Base-by-base conservation (phyloP, 305 asterid species). In the Fraxinus floribunda region DNA sequence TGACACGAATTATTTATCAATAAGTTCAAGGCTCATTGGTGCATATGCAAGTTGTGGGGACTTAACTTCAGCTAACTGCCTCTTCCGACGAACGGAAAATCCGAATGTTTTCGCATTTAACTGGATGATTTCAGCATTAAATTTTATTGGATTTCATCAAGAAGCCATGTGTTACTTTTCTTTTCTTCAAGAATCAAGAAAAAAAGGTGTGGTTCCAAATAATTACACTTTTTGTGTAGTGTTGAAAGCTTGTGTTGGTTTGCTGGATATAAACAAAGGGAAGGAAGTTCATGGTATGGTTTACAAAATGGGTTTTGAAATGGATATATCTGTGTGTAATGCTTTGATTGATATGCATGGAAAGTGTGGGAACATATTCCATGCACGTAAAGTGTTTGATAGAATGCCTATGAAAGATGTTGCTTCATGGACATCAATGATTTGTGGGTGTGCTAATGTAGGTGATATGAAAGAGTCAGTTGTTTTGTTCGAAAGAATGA, bases 41-140 rank as follows among this genome's bases (percentile, higher is more conserved):
- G 92, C 89, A 15, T 93, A 91, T 57, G 93, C 97, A 34, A 86
- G 88, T 80, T 91, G 93, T 34, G 90, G 93, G 39, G 92, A 90
- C 88, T 79, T 91, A 78, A 73, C 3, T 77, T 86, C 94, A 52
- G 89, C 94, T 22, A 86, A 79, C 49, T 66, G 78, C n/a, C 86
- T 93, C 85, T 90, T 90, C 80, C 77, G 78, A 36, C 72, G 41
- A 84, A 90, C 92, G 18, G 80, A 78, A 75, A 81, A 71, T 84
- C 90, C 93, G 46, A 91, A 91, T 83, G 83, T 82, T 13, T 93
- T 90, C 73, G 95, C 91, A 0, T 88, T 88, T 83, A 93, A 93
- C 84, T 91, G 91, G 95, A 88, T 90, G 90, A 90, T 91, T 80
- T 86, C 87, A 13, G 82, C 91, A 68, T 78, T 86, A 3, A 80